A percentile compares a stretch with the other conserved stretches of the same genome.
These are phyloP conservation scores for Cyclocybe cylindracea DNA, from an alignment of 768 basidiomycete genomes.

Conservation along the genomic window DNA sequence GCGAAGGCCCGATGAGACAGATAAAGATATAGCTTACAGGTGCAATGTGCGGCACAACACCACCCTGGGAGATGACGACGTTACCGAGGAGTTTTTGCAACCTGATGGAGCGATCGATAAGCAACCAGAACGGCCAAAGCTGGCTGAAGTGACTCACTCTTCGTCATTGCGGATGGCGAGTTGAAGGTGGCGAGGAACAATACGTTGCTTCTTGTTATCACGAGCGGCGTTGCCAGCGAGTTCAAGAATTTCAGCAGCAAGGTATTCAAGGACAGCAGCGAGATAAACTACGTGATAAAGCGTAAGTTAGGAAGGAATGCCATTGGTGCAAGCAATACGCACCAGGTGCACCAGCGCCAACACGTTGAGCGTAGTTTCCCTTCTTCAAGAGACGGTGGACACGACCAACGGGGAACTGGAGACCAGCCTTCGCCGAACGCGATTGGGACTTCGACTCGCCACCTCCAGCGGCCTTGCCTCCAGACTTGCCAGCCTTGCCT, in stretches of 20 bases:
- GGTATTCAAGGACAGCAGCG: slow-evolving; percentile 89
- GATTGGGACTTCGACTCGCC: slow-evolving; percentile 72
- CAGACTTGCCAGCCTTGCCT: slow-evolving; percentile 41
- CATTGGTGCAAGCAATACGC: slow-evolving; percentile 13
- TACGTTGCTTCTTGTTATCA: slow-evolving; percentile 92
- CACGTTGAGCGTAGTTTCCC: slow-evolving; percentile 88
- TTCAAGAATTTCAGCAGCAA: slow-evolving; percentile 93
- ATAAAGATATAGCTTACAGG: slow-evolving; percentile 29
- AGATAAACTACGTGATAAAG: slow-evolving; percentile 65
- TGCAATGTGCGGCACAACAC: slow-evolving; percentile 75
- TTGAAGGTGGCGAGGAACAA: slow-evolving; percentile 91
- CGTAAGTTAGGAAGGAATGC: slow-evolving; percentile 21
- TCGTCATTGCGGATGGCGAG: slow-evolving; percentile 93
- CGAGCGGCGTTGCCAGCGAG: slow-evolving; percentile 87
- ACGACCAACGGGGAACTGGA: slow-evolving; percentile 92
- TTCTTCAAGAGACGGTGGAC: slow-evolving; percentile 88
- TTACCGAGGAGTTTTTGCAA: slow-evolving; percentile 82
- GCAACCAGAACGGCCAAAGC: not conserved
- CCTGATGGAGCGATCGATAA: slow-evolving; percentile 29
- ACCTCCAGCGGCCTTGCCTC: slow-evolving; percentile 65
- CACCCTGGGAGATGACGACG: slow-evolving; percentile 93
- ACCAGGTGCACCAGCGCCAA: slow-evolving; percentile 90
- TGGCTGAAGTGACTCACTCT: slow-evolving; percentile 46
- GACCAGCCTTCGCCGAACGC: slow-evolving; percentile 77
- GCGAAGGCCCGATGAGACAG: not conserved